Base-by-base conservation (phyloP, 1,284 basidiomycete genomes). In the Sparassis latifolia region DNA sequence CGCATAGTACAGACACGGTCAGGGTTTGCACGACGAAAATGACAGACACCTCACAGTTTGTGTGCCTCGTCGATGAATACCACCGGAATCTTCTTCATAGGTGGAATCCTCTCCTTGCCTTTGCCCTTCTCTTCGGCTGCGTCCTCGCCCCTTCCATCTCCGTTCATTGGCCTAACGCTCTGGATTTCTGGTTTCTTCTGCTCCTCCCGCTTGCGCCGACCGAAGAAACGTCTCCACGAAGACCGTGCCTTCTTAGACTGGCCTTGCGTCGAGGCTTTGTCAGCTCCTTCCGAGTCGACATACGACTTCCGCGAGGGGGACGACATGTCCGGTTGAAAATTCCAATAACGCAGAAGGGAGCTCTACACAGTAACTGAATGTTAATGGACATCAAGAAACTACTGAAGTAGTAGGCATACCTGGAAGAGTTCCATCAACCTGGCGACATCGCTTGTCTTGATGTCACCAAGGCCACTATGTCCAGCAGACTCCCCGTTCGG, bases 401-500 rank as follows among this genome's bases (percentile, higher is more conserved):
- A 30, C 28, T 5, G 4, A 33, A 39, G 5, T 10, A 45, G 9
- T 5, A 3, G 31, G 45, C 62, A 45, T 55, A 77, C 85, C 67
- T 89, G 88, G 63, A 92, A 89, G 2, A 90, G 67, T 60, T 91
- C 89, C 83, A 92, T 85, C 10, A 92, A 69, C n/a, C 86, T 76
- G 3, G 89, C 86, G 44, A 92, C 72, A 59, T 92, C 89, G 56
- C 85, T 85, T 1, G 88, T 88, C 62, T 78, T 80, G 50, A 90
- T 78, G 44, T 72, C 71, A 2, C 62, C 58, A 7, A 61, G 42
- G 7, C 66, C 65, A 20, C 65, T 67, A 1, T 69, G 66, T 5
- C 62, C 62, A 5, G 65, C 58, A 10, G 67, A 66, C 10, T 67
- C 66, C 2, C 54, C 56, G 2, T 54, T 48, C 50, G 47, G 59